phyloP scores from a whole-genome alignment of 192 early-diverging fungal species.

The Pecoramyces ruminantium region DNA sequence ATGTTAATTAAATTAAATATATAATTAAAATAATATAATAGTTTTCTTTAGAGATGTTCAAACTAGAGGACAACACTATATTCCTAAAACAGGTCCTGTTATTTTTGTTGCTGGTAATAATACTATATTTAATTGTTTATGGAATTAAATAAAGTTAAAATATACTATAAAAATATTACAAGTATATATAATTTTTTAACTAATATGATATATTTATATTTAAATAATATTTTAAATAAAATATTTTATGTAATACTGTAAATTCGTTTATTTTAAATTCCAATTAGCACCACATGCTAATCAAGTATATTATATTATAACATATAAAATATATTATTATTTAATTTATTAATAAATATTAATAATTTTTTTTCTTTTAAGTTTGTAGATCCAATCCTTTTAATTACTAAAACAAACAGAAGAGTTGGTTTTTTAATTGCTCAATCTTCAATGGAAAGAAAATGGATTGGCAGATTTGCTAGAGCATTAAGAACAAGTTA shows the following conservation, averaged over 20 bases:
- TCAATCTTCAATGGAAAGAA: constrained; percentile 73
- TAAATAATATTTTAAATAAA: too few relatives aligned
- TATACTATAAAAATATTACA: too few relatives aligned
- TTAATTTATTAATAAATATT: not conserved
- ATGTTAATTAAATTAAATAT: too few relatives aligned
- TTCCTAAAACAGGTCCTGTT: constrained; percentile 74
- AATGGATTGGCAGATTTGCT: constrained; percentile 68
- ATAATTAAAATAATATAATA: too few relatives aligned
- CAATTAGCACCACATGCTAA: constrained; percentile 19
- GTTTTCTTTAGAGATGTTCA: too few relatives aligned
- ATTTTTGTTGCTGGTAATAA: constrained; percentile 80
- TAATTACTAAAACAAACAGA: constrained; percentile 36
- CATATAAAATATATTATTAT: too few relatives aligned
- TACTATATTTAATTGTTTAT: too few relatives aligned
- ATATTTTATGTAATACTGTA: too few relatives aligned
- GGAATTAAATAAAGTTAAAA: too few relatives aligned
- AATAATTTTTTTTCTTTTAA: not conserved
- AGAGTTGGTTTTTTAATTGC: constrained; percentile 47
- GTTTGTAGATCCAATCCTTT: constrained; percentile 88
- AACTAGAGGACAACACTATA: constrained; percentile 61
- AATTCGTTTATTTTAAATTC: not conserved
- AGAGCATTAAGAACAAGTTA: constrained; percentile 57
- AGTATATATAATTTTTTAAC: too few relatives aligned
- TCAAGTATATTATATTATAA: constrained; percentile 6
- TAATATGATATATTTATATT: too few relatives aligned